These are phyloP conservation scores for Conticribra weissflogii DNA, from an alignment of 108 stramenopile species.

Conservation along the genomic window DNA sequence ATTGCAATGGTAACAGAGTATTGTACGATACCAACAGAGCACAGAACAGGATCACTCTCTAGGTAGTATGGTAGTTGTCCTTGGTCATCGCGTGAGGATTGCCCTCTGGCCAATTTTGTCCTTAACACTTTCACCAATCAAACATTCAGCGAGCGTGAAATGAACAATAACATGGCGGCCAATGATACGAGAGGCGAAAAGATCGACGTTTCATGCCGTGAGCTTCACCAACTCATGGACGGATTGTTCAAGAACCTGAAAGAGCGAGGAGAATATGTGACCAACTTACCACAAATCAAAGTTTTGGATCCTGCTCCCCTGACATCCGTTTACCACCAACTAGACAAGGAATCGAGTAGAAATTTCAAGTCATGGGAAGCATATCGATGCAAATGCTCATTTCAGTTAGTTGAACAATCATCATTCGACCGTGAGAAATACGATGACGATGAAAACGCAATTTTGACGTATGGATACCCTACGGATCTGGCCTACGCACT, in stretches of 20 bases:
- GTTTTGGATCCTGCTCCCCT: conserved; percentile 16
- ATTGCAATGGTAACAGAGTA: too few relatives aligned
- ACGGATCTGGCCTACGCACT: conserved; percentile 51
- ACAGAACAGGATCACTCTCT: too few relatives aligned
- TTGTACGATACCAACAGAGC: too few relatives aligned
- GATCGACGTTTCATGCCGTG: not conserved
- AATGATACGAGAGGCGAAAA: not conserved
- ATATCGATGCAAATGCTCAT: conserved; percentile 74
- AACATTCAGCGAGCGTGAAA: not conserved
- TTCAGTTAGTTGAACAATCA: conserved; percentile 53
- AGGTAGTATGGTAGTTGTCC: too few relatives aligned
- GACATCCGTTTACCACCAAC: conserved; percentile 10
- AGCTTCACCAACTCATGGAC: not conserved
- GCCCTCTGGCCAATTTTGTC: too few relatives aligned
- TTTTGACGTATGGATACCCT: too few relatives aligned
- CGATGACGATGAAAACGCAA: not conserved
- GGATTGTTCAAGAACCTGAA: not conserved
- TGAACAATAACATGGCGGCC: not conserved
- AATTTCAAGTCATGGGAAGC: conserved; percentile 6
- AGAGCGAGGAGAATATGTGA: not conserved
- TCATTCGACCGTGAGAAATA: too few relatives aligned
- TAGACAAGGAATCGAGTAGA: not conserved
- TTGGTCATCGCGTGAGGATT: too few relatives aligned
- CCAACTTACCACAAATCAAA: conserved; percentile 5
- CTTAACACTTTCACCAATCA: too few relatives aligned